phyloP scores from a whole-genome alignment of 805 yeast species.

The Metschnikowia reukaufii region DNA sequence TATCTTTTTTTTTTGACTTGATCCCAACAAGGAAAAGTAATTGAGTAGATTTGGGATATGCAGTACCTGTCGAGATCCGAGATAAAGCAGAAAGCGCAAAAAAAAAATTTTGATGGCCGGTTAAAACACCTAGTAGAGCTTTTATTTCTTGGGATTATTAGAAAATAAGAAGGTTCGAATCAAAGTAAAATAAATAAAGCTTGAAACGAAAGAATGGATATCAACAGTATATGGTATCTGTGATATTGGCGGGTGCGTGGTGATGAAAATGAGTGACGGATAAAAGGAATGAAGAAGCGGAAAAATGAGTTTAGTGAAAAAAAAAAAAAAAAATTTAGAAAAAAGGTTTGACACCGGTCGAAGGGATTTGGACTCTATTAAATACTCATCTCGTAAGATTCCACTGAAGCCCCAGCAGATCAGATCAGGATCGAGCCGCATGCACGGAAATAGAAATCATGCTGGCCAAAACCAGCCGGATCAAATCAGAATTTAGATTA shows the following conservation, averaged over 20 bases:
- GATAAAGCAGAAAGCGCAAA: not conserved
- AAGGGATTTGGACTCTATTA: not conserved
- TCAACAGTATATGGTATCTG: too few species aligned
- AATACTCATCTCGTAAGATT: not conserved
- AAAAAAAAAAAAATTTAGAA: not conserved
- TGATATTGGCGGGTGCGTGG: not conserved
- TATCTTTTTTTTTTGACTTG: not conserved
- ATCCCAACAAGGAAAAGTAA: not conserved
- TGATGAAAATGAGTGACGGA: not conserved
- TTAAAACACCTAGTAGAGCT: too few species aligned
- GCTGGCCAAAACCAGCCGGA: conserved; percentile 5
- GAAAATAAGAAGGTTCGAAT: not conserved
- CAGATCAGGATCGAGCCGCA: conserved; percentile 6
- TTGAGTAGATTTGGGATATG: not conserved
- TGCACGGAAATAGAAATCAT: conserved; percentile 6
- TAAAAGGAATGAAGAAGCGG: not conserved
- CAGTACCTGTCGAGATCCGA: not conserved
- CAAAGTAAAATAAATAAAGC: not conserved
- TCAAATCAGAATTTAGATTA: not conserved
- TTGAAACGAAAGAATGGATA: too few species aligned
- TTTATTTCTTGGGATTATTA: not conserved
- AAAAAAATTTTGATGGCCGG: too few species aligned
- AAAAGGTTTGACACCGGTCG: not conserved
- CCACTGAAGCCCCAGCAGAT: not conserved
- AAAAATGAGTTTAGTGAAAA: not conserved